phyloP scores from a whole-genome alignment of 2,329 filamentous ascomycete genomes.

The Aquanectria penicillioides region DNA sequence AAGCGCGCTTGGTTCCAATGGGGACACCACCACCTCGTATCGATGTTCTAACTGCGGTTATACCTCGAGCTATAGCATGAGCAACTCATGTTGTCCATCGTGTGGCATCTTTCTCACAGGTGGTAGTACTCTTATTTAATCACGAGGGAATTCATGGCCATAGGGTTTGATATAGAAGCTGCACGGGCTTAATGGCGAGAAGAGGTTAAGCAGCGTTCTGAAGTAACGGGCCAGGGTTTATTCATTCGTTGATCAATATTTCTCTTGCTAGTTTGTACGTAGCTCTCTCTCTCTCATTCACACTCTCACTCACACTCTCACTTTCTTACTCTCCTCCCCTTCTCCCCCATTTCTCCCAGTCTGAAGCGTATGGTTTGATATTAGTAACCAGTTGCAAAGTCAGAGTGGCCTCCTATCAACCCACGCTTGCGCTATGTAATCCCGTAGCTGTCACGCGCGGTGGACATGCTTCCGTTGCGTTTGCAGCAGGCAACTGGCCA shows the following conservation, averaged over 20 bases:
- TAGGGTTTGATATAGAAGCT: neutral
- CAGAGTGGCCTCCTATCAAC: neutral
- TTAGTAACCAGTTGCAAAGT: neutral
- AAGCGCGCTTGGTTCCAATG: neutral
- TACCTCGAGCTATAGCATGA: too few species aligned
- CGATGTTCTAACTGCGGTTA: constrained; percentile 15
- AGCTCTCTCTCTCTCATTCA: neutral
- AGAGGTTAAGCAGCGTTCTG: neutral
- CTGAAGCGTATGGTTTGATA: neutral
- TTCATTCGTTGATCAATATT: constrained; percentile 3
- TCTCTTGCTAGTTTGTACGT: neutral
- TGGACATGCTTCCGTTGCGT: neutral
- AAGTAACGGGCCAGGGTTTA: neutral
- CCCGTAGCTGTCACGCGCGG: constrained; percentile 1
- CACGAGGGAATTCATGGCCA: too few species aligned
- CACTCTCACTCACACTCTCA: neutral
- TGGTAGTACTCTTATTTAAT: too few species aligned
- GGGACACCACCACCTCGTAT: neutral
- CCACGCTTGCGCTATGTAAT: constrained; percentile 8
- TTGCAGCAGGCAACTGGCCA: neutral
- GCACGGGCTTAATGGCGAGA: neutral
- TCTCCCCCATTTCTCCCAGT: too few species aligned
- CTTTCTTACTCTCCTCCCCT: too few species aligned
- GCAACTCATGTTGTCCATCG: too few species aligned
- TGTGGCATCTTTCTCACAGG: too few species aligned